Base-by-base conservation (phyloP, 331 rosid genomes). In the Malus hybrid region DNA sequence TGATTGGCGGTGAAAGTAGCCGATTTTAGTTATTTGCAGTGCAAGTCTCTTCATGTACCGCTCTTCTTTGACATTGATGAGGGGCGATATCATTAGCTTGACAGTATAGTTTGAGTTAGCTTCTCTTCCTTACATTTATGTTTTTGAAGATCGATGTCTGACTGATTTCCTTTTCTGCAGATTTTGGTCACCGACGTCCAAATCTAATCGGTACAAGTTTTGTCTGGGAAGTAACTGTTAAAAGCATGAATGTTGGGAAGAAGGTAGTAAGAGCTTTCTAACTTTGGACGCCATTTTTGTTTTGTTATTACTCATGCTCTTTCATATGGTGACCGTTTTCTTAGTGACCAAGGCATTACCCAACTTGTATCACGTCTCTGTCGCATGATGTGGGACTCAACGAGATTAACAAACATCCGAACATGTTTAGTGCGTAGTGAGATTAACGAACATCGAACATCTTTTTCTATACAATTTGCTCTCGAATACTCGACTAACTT, bases 1-100 rank as follows among this genome's bases (percentile, higher is more conserved):
- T 77, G 80, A 77, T 90, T 86, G 86, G 74, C 15, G 70, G 39
- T 63, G 69, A 78, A 80, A 79, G 67, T 57, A 74, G 77, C 60
- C 62, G 68, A 76, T 60, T 69, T 50, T 67, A 69, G 10, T 67
- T 27, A 63, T 64, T 50, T 50, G 56, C 56, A 16, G 50, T 9
- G 77, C 71, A 61, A 80, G 81, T 77, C 80, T 81, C 79, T 67
- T 31, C 36, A 4, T 69, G 14, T 50, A 44, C 75, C 57, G n/a
- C 65, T 54, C 7, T 71, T 71, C 28, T 31, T 18, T 19, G 46
- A 54, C 29, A 57, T 57, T 7, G 28, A 20, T 57, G 63, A 83
- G 76, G 55, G n/a, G n/a, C n/a, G 76, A 75, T 91, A 87, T 85
- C 70, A 71, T 32, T 32, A 32, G 10, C 32, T n/a, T 29, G 19